Conservation (phyloP, 164 flowering plant species). For the Euptelea pleiosperma region DNA sequence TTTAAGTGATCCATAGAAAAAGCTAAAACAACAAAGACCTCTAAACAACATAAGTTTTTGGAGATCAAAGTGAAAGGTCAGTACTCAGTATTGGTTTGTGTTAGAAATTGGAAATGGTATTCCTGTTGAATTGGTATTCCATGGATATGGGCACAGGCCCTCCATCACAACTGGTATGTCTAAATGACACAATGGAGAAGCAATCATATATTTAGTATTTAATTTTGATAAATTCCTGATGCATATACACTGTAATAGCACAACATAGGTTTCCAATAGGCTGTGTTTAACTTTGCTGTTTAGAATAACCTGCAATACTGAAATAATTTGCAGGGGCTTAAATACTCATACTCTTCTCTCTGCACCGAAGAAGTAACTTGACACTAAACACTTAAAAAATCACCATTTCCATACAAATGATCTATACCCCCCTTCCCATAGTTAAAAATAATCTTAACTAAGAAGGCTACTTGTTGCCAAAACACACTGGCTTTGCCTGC, state of each 20-base stretch:
- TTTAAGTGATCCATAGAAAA: too few species aligned
- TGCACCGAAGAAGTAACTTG: neutral
- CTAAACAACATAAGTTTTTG: too few species aligned
- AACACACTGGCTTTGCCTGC: constrained; percentile 2
- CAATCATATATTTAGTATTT: too few species aligned
- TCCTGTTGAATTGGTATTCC: too few species aligned
- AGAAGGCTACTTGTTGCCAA: constrained; percentile 1
- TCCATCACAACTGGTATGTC: neutral
- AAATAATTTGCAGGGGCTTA: neutral
- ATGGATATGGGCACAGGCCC: too few species aligned
- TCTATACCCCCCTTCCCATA: neutral
- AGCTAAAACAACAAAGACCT: too few species aligned
- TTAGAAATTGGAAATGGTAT: too few species aligned
- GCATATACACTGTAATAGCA: too few species aligned
- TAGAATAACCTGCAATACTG: neutral
- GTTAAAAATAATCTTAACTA: constrained; percentile 2
- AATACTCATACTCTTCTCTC: constrained; percentile 5
- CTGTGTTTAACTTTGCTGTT: neutral
- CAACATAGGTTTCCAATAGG: neutral
- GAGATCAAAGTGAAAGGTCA: too few species aligned
- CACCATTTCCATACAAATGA: constrained; percentile 6
- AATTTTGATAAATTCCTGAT: too few species aligned
- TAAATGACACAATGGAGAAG: too few species aligned
- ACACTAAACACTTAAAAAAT: neutral
- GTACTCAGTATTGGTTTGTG: too few species aligned